phyloP scores from a whole-genome alignment of 2,329 filamentous ascomycete genomes.

The Botrytis galanthina region DNA sequence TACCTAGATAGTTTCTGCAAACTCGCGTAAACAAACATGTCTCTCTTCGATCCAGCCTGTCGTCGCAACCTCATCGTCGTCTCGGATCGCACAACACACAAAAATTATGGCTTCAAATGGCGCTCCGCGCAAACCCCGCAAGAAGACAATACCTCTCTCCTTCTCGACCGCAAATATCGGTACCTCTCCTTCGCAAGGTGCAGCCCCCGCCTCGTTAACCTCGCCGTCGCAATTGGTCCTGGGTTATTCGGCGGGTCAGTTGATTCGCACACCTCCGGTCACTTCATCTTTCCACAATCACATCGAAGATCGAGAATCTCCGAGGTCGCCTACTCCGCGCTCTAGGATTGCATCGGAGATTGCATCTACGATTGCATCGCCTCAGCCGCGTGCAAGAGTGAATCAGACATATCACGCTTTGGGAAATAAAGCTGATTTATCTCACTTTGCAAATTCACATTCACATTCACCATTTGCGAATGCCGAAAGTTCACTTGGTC shows the following conservation, averaged over 20 bases:
- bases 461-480: neutral
- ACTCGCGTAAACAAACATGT: neutral
- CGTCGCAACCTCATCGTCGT: neutral
- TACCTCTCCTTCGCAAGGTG: neutral
- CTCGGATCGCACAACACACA: neutral
- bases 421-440: neutral
- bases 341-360: neutral
- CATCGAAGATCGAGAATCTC: neutral
- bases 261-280: neutral
- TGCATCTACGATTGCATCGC: neutral
- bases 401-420: neutral
- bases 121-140: neutral
- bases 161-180: neutral
- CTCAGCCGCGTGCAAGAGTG: neutral
- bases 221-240: slow-evolving; percentile 5
- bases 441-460: neutral
- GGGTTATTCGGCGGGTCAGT: neutral
- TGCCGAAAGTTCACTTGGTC: too few species aligned
- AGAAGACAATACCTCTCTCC: neutral
- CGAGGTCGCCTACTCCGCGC: neutral
- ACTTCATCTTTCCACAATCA: neutral
- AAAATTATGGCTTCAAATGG: neutral
- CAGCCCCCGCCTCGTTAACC: neutral
- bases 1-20: neutral
- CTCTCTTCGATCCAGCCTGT: neutral